Percentiles rank a stretch among this genome's conserved stretches.
Conservation (phyloP, 345 rosid genomes). For the Brassica incana region DNA sequence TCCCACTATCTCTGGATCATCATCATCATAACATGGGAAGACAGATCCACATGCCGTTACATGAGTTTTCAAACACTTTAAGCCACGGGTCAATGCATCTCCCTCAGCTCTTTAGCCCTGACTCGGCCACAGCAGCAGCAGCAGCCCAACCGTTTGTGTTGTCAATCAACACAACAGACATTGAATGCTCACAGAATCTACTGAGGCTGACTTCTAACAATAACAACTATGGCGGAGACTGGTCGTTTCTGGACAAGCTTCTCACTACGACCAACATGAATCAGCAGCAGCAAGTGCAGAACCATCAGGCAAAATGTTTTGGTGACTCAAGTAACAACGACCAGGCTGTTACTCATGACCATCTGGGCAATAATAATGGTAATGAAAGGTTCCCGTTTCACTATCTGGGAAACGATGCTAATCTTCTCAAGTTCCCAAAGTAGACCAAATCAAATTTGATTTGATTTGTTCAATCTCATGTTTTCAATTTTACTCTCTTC, state of each 20-base stretch:
- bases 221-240: slow-evolving; percentile 61
- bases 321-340: slow-evolving; percentile 27
- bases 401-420: slow-evolving; percentile 54
- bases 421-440: slow-evolving; percentile 60
- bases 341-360: slow-evolving; percentile 31
- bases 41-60: slow-evolving; percentile 37
- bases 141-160: slow-evolving; percentile 35
- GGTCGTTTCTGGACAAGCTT: slow-evolving; percentile 89
- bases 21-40: slow-evolving; percentile 35
- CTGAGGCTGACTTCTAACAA: slow-evolving; percentile 62
- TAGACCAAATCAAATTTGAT: slow-evolving; percentile 32
- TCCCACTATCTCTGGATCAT: slow-evolving; percentile 29
- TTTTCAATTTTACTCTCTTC: slow-evolving; percentile 25
- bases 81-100: slow-evolving; percentile 66
- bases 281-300: slow-evolving; percentile 42
- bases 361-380: slow-evolving; percentile 38
- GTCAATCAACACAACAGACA: slow-evolving; percentile 47
- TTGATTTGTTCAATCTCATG: background rate
- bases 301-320: slow-evolving; percentile 37
- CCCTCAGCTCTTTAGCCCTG: slow-evolving; percentile 81
- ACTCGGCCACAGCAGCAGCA: slow-evolving; percentile 46
- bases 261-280: slow-evolving; percentile 47
- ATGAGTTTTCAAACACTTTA: slow-evolving; percentile 37
- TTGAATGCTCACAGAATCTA: slow-evolving; percentile 69
- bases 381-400: slow-evolving; percentile 63